These are phyloP conservation scores for Epichloe sylvatica DNA, from an alignment of 2,329 filamentous ascomycete genomes.

Conservation along the genomic window DNA sequence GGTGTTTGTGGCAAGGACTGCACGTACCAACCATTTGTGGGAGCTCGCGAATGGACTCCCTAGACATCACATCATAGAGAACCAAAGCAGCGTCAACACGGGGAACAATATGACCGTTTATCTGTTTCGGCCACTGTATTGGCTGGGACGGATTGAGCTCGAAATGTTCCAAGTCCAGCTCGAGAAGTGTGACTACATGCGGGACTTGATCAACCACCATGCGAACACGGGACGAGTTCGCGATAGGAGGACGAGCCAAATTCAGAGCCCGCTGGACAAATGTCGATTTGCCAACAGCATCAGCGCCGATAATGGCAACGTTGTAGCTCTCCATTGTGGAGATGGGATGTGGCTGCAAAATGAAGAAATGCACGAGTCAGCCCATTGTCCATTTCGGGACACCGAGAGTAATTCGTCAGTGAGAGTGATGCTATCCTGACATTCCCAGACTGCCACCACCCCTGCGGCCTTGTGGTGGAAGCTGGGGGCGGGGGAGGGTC, in stretches of 20 bases:
- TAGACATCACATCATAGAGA: constrained; percentile 75
- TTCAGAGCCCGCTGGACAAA: constrained; percentile 52
- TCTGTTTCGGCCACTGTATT: constrained; percentile 53
- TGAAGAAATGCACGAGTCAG: constrained; percentile 4
- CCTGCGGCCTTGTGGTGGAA: constrained; percentile 2
- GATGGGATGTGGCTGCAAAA: constrained; percentile 16
- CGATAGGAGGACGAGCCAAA: constrained; percentile 36
- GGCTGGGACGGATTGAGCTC: constrained; percentile 42
- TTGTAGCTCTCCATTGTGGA: constrained; percentile 45
- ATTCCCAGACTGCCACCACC: neutral
- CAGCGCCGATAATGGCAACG: constrained; percentile 52
- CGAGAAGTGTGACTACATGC: constrained; percentile 47
- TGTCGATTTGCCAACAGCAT: constrained; percentile 53
- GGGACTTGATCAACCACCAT: constrained; percentile 44
- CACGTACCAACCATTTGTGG: constrained; percentile 59
- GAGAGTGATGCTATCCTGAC: neutral
- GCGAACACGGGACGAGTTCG: constrained; percentile 41
- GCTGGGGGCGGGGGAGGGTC: neutral
- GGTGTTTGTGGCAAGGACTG: constrained; percentile 1
- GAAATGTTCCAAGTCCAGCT: constrained; percentile 52
- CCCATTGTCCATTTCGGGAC: constrained; percentile 2
- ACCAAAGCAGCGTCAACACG: constrained; percentile 71
- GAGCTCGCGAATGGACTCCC: constrained; percentile 59
- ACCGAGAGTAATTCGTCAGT: neutral
- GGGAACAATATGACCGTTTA: constrained; percentile 57